phyloP scores from a whole-genome alignment of 2,329 filamentous ascomycete species.

The Fusarium verticillioides region DNA sequence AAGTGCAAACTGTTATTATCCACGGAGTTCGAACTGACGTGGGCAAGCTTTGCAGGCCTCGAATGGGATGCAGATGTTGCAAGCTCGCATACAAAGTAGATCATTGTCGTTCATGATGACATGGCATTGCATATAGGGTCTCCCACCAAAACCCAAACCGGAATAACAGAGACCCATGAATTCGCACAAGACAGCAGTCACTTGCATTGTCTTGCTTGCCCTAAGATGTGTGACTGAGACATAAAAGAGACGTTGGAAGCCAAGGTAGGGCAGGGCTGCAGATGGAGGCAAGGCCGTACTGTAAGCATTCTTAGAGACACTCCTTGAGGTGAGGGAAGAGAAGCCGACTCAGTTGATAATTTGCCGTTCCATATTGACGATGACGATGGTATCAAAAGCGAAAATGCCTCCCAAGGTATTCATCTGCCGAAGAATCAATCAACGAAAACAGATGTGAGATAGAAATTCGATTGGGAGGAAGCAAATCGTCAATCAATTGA shows the following conservation, averaged over 20 bases:
- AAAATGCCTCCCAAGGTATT: neutral
- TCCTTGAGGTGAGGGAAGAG: neutral
- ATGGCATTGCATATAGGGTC: slow-evolving; percentile 31
- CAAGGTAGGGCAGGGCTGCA: slow-evolving; percentile 30
- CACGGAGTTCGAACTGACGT: neutral
- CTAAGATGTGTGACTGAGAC: slow-evolving; percentile 26
- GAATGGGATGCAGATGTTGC: slow-evolving; percentile 7
- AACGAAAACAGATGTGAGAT: neutral
- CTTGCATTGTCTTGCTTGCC: slow-evolving; percentile 35
- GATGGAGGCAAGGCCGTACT: neutral
- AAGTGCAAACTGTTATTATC: neutral
- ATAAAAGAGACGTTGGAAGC: slow-evolving; percentile 25
- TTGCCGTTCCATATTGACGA: slow-evolving; percentile 7
- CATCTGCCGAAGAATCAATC: neutral
- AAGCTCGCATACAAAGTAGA: slow-evolving; percentile 12
- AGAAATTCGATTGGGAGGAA: neutral
- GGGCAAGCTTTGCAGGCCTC: slow-evolving; percentile 25
- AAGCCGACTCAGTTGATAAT: neutral
- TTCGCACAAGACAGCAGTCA: slow-evolving; percentile 30
- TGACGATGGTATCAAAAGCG: neutral
- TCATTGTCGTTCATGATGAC: slow-evolving; percentile 29
- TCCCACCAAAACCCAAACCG: slow-evolving; percentile 2
- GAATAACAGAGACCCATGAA: slow-evolving; percentile 16
- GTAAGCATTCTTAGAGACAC: slow-evolving; percentile 1
- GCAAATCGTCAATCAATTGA: neutral